Base-by-base conservation (phyloP, 2,329 filamentous ascomycete species). In the Bipolaris sorokiniana region DNA sequence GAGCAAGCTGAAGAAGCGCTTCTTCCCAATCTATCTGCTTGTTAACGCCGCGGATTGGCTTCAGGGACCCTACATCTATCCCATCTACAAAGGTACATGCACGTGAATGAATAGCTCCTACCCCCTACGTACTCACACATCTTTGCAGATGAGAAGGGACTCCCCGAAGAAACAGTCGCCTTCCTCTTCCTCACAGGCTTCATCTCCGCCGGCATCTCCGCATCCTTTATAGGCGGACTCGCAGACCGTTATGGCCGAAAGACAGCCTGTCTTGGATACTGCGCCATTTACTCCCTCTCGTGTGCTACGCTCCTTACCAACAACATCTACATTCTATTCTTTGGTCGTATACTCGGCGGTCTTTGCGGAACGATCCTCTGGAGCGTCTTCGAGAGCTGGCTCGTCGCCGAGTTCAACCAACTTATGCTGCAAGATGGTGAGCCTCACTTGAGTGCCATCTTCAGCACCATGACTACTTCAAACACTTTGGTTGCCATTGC, bases 321-420 rank as follows among this genome's bases (percentile, higher is more conserved):
- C 23, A 74, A 78, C 55, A 74, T 82, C 13, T 69, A 69, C 11
- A 23, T 84, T 10, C 74, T 88, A 5, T 82, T 86, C 51, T 52
- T 78, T 1, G 85, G 85, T 11, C 78, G 85, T 47, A 69, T 83
- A 0, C 77, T 86, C 3, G 84, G 83, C 20, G 85, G 85, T 0
- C 58, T 87, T 44, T 81, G 80, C 26, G 83, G 84, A 33, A 85
- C 83, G 23, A 70, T 87, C 38, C 77, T 87, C 28, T 87, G 84
- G 75, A 84, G 80, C 41, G 82, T 81, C 5, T 86, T 87, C 61
- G 84, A 88, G 69, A 84, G 82, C 63, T 88, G 85, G 84, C 83
- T 87, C 77, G 81, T 87, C 26, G 80, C 82, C 45, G 84, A 87
- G 64, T 87, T 81, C 64, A 81, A 84, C 47, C 74, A 77, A 40